Evolutionary conservation across 2,329 filamentous ascomycete genomes (phyloP).

Genomic region (Fusarium xyrophilum): DNA sequence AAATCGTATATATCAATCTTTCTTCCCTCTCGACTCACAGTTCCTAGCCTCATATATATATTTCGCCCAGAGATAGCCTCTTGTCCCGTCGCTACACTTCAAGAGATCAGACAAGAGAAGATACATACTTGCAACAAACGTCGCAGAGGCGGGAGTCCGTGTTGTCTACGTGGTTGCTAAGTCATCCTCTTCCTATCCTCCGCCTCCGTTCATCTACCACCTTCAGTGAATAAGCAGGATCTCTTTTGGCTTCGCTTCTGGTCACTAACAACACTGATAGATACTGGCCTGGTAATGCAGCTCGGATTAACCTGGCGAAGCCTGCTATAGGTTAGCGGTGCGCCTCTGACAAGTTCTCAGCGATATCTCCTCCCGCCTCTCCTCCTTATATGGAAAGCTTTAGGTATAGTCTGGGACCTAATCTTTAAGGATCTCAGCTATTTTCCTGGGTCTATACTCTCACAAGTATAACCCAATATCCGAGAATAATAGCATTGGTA

Average conservation of each 20-base stretch:
- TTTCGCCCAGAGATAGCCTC: accelerated
- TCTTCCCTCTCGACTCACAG: background rate
- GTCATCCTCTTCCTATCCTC: background rate
- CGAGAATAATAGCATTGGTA: no score
- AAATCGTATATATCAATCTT: background rate
- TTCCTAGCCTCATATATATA: accelerated
- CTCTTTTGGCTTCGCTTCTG: background rate
- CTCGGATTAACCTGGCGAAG: background rate
- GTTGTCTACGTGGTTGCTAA: background rate
- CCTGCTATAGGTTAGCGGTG: no score
- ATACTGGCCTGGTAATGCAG: background rate
- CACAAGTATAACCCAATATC: no score
- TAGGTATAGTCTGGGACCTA: no score
- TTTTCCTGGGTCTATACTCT: no score
- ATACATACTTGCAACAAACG: background rate
- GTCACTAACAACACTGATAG: background rate
- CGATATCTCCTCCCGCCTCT: no score
- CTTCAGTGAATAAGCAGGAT: background rate
- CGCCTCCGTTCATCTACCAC: background rate
- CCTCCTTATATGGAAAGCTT: no score
- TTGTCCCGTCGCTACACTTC: background rate
- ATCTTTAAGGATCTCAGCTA: no score
- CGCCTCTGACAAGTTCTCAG: no score
- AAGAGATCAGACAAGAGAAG: background rate
- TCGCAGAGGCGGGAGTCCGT: background rate